Evolutionary conservation across 345 rosid genomes (phyloP), one percentile per base, ranked within the genome.

Genomic region (Syzygium aromaticum): DNA sequence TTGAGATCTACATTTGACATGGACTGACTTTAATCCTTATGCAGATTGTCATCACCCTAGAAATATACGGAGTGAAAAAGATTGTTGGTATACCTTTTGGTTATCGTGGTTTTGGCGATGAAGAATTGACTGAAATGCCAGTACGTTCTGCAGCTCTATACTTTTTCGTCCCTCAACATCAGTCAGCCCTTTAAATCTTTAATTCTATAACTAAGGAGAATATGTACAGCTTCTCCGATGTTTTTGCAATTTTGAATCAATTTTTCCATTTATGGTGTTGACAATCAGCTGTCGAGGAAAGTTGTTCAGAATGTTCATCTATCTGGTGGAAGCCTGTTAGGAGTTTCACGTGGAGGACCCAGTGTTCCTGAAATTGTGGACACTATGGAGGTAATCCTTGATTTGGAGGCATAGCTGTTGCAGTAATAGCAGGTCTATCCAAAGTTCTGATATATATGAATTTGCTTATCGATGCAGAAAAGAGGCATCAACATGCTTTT

Each of bases 401-500:
- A 61, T 87, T n/a, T 51, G 21, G 33, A 33, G 49, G 49, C 22
- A 38, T 33, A 73, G 49, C 38, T 73, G 78, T 38, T 33, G 80
- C 80, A 73, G 49, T 33, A 73, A 73, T 40, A 73, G 25, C 80
- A 33, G 80, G 80, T 73, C 80, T 38, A 73, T 38, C 49, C 6
- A 54, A 56, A 57, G 38, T 73, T 57, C 61, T 82, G 23, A 77
- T 67, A 87, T 85, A 27, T 84, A 53, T 86, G 80, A 84, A 46
- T 87, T 86, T 88, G 43, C 54, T 21, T 90, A 49, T 84, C 84
- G 82, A 87, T 88, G 54, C 94, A 96, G 99, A 94, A 93, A 91
- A 96, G 94, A 88, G 98, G 97, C 91, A 98, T 98, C 95, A 96
- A 98, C 96, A 98, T 98, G 99, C 97, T 98, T 87, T 96, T 98